Percentiles rank a stretch among this genome's conserved stretches.
These are phyloP conservation scores for Eutreptiella sp. DNA, from an alignment of 208 protist genomes.

Conservation along the genomic window DNA sequence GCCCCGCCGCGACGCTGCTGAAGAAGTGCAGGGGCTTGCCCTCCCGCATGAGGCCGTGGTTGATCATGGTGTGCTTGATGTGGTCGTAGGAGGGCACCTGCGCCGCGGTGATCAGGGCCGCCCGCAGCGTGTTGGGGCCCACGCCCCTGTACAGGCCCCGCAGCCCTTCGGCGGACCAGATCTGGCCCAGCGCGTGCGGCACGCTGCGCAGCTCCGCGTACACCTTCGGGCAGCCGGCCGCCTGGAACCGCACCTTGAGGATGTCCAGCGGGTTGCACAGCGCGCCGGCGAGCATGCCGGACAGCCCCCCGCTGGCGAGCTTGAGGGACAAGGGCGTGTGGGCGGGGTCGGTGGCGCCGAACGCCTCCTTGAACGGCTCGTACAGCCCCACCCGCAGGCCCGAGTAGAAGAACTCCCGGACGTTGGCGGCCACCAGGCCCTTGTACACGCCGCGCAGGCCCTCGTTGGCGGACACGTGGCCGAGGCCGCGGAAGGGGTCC, in stretches of 20 bases:
- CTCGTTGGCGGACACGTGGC: neutral
- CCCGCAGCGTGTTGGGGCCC: conserved; percentile 15
- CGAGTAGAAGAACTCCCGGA: conserved; percentile 28
- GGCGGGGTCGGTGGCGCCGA: neutral
- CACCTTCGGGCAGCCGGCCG: neutral
- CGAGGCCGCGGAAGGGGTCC: neutral
- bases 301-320: conserved; percentile 5
- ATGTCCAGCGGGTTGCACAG: conserved; percentile 26
- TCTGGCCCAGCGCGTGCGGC: conserved; percentile 9
- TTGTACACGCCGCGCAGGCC: conserved; percentile 21
- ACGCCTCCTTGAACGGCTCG: conserved; percentile 28
- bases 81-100: conserved; percentile 29
- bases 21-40: conserved; percentile 28
- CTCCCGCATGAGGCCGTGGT: conserved; percentile 4
- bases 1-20: conserved; percentile 17
- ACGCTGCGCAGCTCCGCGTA: conserved; percentile 30
- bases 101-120: conserved; percentile 20
- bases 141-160: conserved; percentile 22
- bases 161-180: conserved; percentile 13
- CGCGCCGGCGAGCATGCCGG: conserved; percentile 8
- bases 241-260: conserved; percentile 35
- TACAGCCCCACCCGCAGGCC: conserved; percentile 31
- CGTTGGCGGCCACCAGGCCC: conserved; percentile 18
- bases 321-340: conserved; percentile 22
- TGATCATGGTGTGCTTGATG: conserved; percentile 26